phyloP scores from a whole-genome alignment of 2,329 filamentous ascomycete species.

The Verticillium zaregamsianum region DNA sequence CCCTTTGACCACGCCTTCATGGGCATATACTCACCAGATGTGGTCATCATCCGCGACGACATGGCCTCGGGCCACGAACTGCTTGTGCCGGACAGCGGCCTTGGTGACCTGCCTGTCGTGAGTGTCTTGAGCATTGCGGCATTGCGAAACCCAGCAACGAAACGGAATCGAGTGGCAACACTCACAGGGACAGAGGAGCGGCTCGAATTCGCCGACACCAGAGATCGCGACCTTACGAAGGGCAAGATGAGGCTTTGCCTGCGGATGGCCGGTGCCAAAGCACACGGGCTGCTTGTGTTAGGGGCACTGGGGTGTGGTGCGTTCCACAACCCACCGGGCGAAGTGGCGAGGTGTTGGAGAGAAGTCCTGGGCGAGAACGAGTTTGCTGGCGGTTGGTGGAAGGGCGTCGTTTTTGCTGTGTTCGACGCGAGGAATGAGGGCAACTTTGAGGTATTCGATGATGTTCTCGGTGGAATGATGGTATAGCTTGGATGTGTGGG shows the following conservation, averaged over 20 bases:
- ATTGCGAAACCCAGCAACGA: conserved; percentile 34
- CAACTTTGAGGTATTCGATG: conserved; percentile 48
- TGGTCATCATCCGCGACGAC: conserved; percentile 53
- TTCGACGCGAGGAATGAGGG: conserved; percentile 38
- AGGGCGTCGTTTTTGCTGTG: conserved; percentile 61
- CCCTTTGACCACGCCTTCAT: conserved; percentile 41
- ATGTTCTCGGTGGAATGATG: conserved; percentile 31
- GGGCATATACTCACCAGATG: conserved; percentile 56
- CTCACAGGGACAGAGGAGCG: conserved; percentile 18
- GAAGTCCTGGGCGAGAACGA: conserved; percentile 58
- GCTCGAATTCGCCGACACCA: conserved; percentile 32
- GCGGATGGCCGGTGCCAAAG: conserved; percentile 52
- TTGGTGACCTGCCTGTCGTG: conserved; percentile 42
- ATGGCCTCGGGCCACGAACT: conserved; percentile 41
- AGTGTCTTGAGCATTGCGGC: conserved; percentile 60
- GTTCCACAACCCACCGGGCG: conserved; percentile 56
- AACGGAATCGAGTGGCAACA: conserved; percentile 13
- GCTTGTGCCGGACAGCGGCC: conserved; percentile 28
- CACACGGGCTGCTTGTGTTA: conserved; percentile 57
- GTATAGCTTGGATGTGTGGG: conserved; percentile 14
- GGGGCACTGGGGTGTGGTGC: conserved; percentile 68
- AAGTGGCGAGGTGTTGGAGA: conserved; percentile 59
- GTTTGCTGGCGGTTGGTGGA: conserved; percentile 62
- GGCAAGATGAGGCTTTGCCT: conserved; percentile 60
- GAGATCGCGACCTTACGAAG: conserved; percentile 51